Conservation (phyloP, 176 grass and related monocot species). For the Areca catechu region DNA sequence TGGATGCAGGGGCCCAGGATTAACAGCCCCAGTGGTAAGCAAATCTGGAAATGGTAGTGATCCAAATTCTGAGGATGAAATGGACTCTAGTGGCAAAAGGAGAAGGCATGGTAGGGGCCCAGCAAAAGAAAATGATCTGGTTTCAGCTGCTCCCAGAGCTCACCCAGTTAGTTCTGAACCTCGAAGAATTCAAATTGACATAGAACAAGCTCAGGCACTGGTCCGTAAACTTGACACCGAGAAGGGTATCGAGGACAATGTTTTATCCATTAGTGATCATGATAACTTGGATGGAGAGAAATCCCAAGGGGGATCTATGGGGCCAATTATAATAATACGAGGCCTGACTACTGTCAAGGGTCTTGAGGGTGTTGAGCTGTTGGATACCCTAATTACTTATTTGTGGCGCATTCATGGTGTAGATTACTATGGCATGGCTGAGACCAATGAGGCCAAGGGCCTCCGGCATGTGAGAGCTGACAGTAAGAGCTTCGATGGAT, state of each 20-base stretch:
- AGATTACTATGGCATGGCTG: constrained; percentile 91
- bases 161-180: constrained; percentile 71
- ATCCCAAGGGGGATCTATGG: constrained; percentile 92
- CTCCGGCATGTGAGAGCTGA: constrained; percentile 82
- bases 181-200: constrained; percentile 66
- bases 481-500: constrained; percentile 41
- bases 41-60: constrained; percentile 56
- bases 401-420: constrained; percentile 94
- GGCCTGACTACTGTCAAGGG: constrained; percentile 92
- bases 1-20: constrained; percentile 64
- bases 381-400: constrained; percentile 90
- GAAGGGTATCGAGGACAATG: constrained; percentile 78
- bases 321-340: constrained; percentile 91
- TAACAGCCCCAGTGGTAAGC: constrained; percentile 28
- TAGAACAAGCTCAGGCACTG: constrained; percentile 58
- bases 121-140: constrained; percentile 54
- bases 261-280: constrained; percentile 48
- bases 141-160: constrained; percentile 59
- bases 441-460: constrained; percentile 60
- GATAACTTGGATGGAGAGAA: constrained; percentile 66
- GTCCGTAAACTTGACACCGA: constrained; percentile 75
- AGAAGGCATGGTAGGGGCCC: constrained; percentile 55
- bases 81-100: constrained; percentile 61
- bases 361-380: constrained; percentile 82
- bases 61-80: constrained; percentile 90